phyloP scores from a whole-genome alignment of 31 red algal species.

The Porphyra umbilicalis region DNA sequence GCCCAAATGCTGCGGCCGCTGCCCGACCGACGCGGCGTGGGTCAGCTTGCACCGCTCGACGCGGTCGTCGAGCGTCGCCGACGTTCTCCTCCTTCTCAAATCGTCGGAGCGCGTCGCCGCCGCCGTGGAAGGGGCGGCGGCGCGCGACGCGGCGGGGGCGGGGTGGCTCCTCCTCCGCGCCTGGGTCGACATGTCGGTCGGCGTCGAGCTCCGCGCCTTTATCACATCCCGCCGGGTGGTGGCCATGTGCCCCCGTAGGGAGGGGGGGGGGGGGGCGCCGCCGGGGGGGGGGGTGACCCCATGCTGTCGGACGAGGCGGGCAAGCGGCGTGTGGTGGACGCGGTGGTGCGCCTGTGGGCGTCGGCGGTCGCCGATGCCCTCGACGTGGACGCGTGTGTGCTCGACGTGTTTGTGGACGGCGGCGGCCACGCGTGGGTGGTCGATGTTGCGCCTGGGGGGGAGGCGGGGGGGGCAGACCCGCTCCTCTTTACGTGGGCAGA shows the following conservation, averaged over 20 bases:
- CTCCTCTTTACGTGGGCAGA: not conserved
- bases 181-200: not conserved
- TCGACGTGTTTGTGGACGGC: not conserved
- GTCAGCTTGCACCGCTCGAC: not conserved
- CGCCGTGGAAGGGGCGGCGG: not conserved
- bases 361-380: not conserved
- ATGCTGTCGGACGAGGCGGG: not conserved
- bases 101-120: not conserved
- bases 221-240: not conserved
- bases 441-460: not conserved
- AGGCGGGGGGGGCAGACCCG: not conserved
- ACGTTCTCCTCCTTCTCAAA: not conserved
- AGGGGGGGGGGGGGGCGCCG: not conserved
- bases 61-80: not conserved
- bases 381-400: not conserved
- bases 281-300: not conserved
- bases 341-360: not conserved
- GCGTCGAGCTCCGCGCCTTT: not conserved
- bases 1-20: not conserved
- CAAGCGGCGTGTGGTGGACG: not conserved
- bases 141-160: not conserved
- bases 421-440: not conserved
- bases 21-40: not conserved
- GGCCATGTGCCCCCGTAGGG: not conserved
- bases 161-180: not conserved